Conservation (phyloP, 2,329 filamentous ascomycete species). For the Mycocentrospora acerina region DNA sequence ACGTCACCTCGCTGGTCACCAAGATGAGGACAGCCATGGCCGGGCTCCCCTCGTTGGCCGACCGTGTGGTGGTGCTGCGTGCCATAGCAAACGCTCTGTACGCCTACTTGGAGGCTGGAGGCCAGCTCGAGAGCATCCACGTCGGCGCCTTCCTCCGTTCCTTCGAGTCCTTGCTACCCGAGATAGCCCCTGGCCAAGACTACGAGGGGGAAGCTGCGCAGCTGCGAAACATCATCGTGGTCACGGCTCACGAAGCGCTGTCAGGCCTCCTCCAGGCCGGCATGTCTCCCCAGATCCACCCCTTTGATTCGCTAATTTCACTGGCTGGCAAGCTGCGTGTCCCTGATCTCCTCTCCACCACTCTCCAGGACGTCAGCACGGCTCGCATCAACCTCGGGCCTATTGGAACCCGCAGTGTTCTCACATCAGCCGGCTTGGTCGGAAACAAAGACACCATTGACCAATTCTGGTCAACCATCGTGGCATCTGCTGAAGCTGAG, state of each 20-base stretch:
- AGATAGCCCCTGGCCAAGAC: conserved; percentile 14
- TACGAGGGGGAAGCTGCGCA: conserved; percentile 18
- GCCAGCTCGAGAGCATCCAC: conserved; percentile 36
- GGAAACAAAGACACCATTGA: conserved; percentile 26
- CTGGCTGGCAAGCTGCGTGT: conserved; percentile 30
- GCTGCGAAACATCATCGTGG: conserved; percentile 25
- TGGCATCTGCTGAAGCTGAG: conserved; percentile 21
- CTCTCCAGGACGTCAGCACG: conserved; percentile 26
- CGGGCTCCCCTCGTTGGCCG: conserved; percentile 14
- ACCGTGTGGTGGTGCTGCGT: conserved; percentile 31
- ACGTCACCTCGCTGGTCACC: conserved; percentile 37
- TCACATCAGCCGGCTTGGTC: conserved; percentile 34
- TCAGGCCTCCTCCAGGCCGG: conserved; percentile 32
- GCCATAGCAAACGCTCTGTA: conserved; percentile 47
- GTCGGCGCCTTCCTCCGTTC: conserved; percentile 42
- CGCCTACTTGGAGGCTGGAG: conserved; percentile 45
- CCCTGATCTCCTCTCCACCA: conserved; percentile 24
- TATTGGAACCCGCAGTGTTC: conserved; percentile 22
- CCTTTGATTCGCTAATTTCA: conserved; percentile 31
- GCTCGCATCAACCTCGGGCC: conserved; percentile 19
- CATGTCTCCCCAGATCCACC: conserved; percentile 17
- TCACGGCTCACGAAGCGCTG: conserved; percentile 25
- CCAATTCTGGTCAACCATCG: conserved; percentile 32
- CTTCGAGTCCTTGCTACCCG: conserved; percentile 32
- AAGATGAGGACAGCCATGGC: conserved; percentile 30